Conservation (phyloP, 129 eudicot species). For the Chrysanthemum makinoi region DNA sequence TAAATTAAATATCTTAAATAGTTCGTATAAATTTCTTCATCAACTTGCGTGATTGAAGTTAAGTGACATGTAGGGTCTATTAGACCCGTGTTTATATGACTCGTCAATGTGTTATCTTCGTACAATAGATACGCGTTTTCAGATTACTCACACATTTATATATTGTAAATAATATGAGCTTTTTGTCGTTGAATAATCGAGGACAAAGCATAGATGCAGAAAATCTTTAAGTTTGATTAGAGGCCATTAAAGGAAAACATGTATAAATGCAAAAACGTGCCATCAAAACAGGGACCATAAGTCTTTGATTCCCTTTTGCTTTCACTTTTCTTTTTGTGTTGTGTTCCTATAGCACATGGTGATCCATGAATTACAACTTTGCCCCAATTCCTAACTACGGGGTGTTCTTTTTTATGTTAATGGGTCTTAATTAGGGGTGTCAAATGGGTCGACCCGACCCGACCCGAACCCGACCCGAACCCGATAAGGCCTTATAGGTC, state of each 20-base stretch:
- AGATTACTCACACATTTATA: not conserved
- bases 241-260: slow-evolving; percentile 29
- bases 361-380: slow-evolving; percentile 19
- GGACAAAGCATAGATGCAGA: slow-evolving; percentile 9
- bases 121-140: slow-evolving; percentile 14
- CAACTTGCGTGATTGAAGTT: not conserved
- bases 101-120: not conserved
- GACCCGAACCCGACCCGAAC: too few relatives aligned
- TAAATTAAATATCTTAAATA: not conserved
- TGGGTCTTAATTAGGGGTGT: too few relatives aligned
- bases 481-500: too few relatives aligned
- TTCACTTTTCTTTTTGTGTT: slow-evolving; percentile 21
- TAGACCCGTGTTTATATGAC: slow-evolving; percentile 11
- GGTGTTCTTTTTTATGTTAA: too few relatives aligned
- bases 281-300: slow-evolving; percentile 37
- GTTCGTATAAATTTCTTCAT: not conserved
- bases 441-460: too few relatives aligned
- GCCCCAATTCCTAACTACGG: slow-evolving; percentile 15
- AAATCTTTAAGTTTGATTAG: slow-evolving; percentile 8
- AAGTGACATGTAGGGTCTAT: slow-evolving; percentile 7
- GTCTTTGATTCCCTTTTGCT: slow-evolving; percentile 35
- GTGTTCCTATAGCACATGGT: slow-evolving; percentile 26
- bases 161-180: not conserved
- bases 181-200: slow-evolving; percentile 7
- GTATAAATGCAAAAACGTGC: slow-evolving; percentile 46